Percentiles rank a stretch among this genome's conserved stretches.
Evolutionary conservation across 345 rosid genomes (phyloP).

Genomic region (Ceriops zippeliana): DNA sequence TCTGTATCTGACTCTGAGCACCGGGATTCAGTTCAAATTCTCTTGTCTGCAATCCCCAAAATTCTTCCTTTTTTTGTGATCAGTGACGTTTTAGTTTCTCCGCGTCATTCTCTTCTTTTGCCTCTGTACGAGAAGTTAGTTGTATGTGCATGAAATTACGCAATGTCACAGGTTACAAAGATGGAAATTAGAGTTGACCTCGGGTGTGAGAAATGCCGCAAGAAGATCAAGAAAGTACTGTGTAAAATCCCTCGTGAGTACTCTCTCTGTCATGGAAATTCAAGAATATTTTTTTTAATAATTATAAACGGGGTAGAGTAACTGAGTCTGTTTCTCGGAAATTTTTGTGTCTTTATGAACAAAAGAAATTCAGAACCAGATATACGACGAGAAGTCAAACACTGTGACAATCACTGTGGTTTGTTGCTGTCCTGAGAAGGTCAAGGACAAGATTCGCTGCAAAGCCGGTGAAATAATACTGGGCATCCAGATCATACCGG

Average conservation of each 20-base stretch:
- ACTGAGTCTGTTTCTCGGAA: constrained; percentile 32
- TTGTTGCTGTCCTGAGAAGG: constrained; percentile 73
- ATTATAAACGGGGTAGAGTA: neutral
- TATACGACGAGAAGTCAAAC: constrained; percentile 62
- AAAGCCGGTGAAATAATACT: constrained; percentile 55
- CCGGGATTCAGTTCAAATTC: no score
- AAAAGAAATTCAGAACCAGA: constrained; percentile 47
- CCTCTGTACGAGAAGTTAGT: neutral
- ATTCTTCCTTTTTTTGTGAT: no score
- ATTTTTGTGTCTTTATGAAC: constrained; percentile 31
- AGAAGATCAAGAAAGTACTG: constrained; percentile 54
- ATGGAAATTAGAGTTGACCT: constrained; percentile 78
- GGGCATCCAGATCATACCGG: constrained; percentile 44
- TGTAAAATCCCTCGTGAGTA: constrained; percentile 13
- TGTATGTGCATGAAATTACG: no score
- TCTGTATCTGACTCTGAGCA: no score
- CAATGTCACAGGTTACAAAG: constrained; percentile 41
- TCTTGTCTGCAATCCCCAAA: no score
- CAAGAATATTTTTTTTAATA: neutral
- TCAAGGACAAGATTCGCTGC: constrained; percentile 48
- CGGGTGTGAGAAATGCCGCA: constrained; percentile 55
- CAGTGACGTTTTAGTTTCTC: constrained; percentile 7
- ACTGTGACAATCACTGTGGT: constrained; percentile 60
- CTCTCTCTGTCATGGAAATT: neutral
- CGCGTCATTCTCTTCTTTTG: neutral